Conservation (phyloP, 1,284 basidiomycete genomes). For the Athelia sp. region DNA sequence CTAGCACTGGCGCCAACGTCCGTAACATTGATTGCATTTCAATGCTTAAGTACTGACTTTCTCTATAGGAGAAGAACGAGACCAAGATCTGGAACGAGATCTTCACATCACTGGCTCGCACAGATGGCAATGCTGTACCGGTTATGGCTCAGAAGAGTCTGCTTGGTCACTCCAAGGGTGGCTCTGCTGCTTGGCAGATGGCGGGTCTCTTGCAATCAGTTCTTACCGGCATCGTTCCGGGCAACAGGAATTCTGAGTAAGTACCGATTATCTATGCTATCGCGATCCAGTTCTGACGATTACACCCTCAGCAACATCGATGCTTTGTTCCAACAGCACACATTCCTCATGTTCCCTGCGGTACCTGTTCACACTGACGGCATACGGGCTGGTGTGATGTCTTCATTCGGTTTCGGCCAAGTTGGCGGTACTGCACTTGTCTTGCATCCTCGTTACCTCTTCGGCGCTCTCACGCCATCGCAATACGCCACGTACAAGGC, state of each 20-base stretch:
- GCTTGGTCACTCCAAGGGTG: conserved; percentile 95
- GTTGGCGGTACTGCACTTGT: conserved; percentile 91
- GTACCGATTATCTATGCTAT: conserved; percentile 21
- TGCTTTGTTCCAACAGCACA: conserved; percentile 86
- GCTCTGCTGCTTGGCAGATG: conserved; percentile 97
- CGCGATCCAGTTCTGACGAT: conserved; percentile 13
- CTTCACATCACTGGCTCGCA: conserved; percentile 83
- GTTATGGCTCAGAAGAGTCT: conserved; percentile 97
- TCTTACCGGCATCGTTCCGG: conserved; percentile 86
- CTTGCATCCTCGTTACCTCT: conserved; percentile 88
- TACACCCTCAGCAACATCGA: conserved; percentile 75
- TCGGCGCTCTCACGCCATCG: conserved; percentile 74
- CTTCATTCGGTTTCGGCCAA: conserved; percentile 99
- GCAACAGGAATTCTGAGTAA: conserved; percentile 93
- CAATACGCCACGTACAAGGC: conserved; percentile 74
- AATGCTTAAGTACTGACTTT: conserved; percentile 5
- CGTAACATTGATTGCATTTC: conserved; percentile 14
- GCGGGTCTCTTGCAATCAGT: conserved; percentile 90
- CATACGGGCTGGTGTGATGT: conserved; percentile 89
- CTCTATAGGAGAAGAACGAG: conserved; percentile 89
- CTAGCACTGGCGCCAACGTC: conserved; percentile 92
- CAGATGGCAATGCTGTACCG: conserved; percentile 91
- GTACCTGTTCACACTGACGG: conserved; percentile 92
- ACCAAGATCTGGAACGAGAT: conserved; percentile 95
- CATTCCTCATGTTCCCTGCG: conserved; percentile 95